phyloP scores from a whole-genome alignment of 441 rosid species.

The Corymbia citriodora region DNA sequence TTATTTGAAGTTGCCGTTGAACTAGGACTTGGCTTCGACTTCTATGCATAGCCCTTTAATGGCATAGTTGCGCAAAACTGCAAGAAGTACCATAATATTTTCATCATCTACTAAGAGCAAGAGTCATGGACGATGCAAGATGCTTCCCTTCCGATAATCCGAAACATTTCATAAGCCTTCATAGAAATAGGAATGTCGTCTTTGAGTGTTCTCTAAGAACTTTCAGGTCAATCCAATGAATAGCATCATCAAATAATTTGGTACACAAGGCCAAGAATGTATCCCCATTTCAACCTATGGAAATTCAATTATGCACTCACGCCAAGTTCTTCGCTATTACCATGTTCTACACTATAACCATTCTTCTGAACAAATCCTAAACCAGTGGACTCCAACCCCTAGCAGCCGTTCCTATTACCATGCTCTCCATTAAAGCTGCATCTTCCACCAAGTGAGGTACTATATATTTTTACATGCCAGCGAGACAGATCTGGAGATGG shows the following conservation, averaged over 20 bases:
- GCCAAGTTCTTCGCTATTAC: neutral
- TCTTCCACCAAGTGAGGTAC: constrained; percentile 53
- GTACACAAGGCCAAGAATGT: neutral
- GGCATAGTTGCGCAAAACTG: neutral
- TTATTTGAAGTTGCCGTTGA: neutral
- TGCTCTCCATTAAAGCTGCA: neutral
- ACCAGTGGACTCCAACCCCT: neutral
- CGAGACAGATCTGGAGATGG: constrained; percentile 40
- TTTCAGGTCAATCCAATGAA: neutral
- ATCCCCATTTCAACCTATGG: neutral
- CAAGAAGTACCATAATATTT: neutral
- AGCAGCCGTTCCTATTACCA: neutral
- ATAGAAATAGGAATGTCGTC: neutral
- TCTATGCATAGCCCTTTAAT: neutral
- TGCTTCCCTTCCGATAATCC: neutral
- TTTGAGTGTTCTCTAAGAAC: neutral
- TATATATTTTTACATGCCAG: constrained; percentile 55
- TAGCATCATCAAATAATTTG: neutral
- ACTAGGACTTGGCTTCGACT: neutral
- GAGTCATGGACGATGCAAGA: rapidly evolving
- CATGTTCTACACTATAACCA: too few relatives aligned
- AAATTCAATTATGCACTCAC: neutral
- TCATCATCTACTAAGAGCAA: neutral
- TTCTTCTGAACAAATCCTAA: neutral
- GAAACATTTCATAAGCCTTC: neutral